Conservation (phyloP, 306 rosid genomes). For the Herpetospermum pedunculosum region DNA sequence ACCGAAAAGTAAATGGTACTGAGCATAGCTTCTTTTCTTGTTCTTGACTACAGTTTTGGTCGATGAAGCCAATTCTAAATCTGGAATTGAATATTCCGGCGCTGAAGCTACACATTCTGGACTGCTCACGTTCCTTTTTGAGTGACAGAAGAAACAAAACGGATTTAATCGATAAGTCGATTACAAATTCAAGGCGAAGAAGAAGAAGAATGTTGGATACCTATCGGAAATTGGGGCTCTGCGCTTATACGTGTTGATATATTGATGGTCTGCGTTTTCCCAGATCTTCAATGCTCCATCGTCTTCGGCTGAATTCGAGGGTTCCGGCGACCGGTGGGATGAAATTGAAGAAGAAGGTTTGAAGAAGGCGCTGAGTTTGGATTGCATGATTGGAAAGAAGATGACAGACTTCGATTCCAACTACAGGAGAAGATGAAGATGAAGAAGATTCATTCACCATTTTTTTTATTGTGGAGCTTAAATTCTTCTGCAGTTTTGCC, state of each 20-base stretch:
- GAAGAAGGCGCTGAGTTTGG: slow-evolving; percentile 66
- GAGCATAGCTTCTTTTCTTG: slow-evolving; percentile 79
- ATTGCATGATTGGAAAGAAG: slow-evolving; percentile 17
- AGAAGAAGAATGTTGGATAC: slow-evolving; percentile 10
- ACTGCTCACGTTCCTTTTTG: slow-evolving; percentile 14
- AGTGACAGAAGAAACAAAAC: not conserved
- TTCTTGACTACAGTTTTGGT: slow-evolving; percentile 37
- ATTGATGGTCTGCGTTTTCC: slow-evolving; percentile 40
- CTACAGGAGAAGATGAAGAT: not conserved
- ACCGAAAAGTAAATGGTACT: slow-evolving; percentile 65
- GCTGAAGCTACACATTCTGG: not conserved
- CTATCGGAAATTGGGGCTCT: too few species aligned
- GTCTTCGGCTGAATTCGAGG: not conserved
- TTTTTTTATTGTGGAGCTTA: not conserved
- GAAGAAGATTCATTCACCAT: not conserved
- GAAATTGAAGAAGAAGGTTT: slow-evolving; percentile 23
- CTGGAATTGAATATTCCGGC: not conserved
- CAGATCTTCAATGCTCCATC: slow-evolving; percentile 37
- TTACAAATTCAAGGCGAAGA: not conserved
- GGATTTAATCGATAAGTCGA: not conserved
- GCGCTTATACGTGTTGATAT: slow-evolving; percentile 37
- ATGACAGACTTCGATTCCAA: not conserved
- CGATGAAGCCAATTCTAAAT: not conserved
- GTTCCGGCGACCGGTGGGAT: slow-evolving; percentile 11
- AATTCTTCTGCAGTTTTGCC: not conserved